Evolutionary conservation across 331 rosid genomes (phyloP).

Genomic region (Acacia concinna): DNA sequence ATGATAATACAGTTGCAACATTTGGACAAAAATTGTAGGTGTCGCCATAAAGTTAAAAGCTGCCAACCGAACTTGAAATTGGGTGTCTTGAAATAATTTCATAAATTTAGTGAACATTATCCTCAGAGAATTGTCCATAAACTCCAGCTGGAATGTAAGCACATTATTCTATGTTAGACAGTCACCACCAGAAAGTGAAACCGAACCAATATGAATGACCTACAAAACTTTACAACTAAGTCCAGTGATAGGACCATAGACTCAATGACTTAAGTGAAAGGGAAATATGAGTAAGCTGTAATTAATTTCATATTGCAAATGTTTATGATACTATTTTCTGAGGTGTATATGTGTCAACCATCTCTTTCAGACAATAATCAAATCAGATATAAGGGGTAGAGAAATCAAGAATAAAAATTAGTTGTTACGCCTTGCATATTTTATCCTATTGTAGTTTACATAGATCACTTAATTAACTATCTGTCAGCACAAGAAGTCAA

Average conservation of each 20-base stretch:
- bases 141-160: slow-evolving; percentile 29
- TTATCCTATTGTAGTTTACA: neutral
- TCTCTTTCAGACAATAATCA: neutral
- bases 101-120: slow-evolving; percentile 36
- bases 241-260: neutral
- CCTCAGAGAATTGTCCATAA: slow-evolving; percentile 37
- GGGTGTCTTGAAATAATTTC: slow-evolving; percentile 38
- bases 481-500: neutral
- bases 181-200: neutral
- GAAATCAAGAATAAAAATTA: neutral
- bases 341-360: neutral
- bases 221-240: neutral
- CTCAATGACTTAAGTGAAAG: neutral
- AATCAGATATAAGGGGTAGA: neutral
- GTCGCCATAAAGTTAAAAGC: slow-evolving; percentile 42
- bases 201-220: neutral
- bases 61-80: slow-evolving; percentile 46
- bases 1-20: slow-evolving; percentile 36
- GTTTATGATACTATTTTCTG: neutral
- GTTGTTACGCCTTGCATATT: neutral
- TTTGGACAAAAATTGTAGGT: slow-evolving; percentile 41
- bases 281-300: neutral
- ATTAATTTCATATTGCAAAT: neutral
- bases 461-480: neutral
- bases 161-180: neutral